Evolutionary conservation across 2,329 filamentous ascomycete genomes (phyloP), one percentile per base, ranked within the genome.

Genomic region (Exophiala dermatitidis): DNA sequence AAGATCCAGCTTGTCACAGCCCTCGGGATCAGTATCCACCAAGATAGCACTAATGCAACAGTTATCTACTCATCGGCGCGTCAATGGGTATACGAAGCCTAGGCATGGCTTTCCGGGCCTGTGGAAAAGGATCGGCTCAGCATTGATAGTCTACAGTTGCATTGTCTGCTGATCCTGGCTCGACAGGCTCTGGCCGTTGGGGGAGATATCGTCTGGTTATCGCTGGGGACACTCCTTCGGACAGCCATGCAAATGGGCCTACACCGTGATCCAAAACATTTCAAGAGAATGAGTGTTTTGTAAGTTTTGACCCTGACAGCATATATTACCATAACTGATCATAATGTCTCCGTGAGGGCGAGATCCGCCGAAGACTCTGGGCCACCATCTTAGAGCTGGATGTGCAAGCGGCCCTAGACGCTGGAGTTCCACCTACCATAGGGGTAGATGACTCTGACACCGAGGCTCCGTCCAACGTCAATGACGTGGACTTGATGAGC

Each of bases 31-130:
- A 49, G 48, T 34, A 12, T 58, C 5, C 32, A 9, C 33, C 19
- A 43, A 9, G 12, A 50, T 32, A 29, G 28, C 5, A 28, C 7
- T n/a, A 28, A 19, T 2, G 34, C n/a, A n/a, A 30, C 33, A 26
- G 7, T 5, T 12, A 30, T 48, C 29, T 33, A 30, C 28, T 29
- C 9, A 12, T 48, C 30, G 33, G 47, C 36, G 9, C 31, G 34
- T 26, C 52, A 48, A 41, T 66, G 68, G 67, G 58, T 68, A 5
- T 63, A 69, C 59, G 61, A 63, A 1, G 64, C 65, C 4, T 68
- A 72, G 46, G 64, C 61, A 54, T 71, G 69, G 70, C 60, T 71
- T 1, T 57, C 62, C 2, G 68, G 66, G 0, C 68, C 69, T 3
- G 60, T 66, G 12, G 63, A 67, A 41, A 68, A 69, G 34, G 52